These are phyloP conservation scores for Barnettozyma pratensis DNA, from an alignment of 805 yeast genomes.

Conservation along the genomic window DNA sequence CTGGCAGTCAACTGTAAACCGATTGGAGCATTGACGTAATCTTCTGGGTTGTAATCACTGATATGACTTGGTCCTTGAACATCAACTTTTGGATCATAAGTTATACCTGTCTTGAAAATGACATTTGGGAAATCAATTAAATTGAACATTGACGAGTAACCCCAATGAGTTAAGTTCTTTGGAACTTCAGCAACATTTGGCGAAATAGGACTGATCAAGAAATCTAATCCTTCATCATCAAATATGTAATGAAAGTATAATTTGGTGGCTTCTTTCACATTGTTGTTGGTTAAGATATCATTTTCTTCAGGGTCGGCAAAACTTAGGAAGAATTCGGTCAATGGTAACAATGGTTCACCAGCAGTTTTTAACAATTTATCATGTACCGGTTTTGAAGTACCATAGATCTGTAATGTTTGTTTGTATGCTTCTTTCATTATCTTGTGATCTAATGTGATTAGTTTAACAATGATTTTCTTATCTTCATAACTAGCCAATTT, in stretches of 20 bases:
- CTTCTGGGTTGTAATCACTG: constrained; percentile 23
- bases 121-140: constrained; percentile 68
- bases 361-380: constrained; percentile 47
- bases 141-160: constrained; percentile 72
- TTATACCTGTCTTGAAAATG: constrained; percentile 57
- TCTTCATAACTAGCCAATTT: constrained; percentile 37
- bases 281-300: constrained; percentile 55
- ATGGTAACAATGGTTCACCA: constrained; percentile 66
- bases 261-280: constrained; percentile 53
- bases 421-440: constrained; percentile 47
- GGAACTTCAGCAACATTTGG: constrained; percentile 68
- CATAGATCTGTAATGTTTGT: constrained; percentile 57
- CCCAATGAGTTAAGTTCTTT: constrained; percentile 66
- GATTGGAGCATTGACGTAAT: constrained; percentile 40
- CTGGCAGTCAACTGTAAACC: constrained; percentile 45
- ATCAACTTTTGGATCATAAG: constrained; percentile 52
- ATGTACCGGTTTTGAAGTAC: constrained; percentile 49
- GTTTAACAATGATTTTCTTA: constrained; percentile 39
- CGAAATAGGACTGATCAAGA: constrained; percentile 61
- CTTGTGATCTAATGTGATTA: constrained; percentile 49
- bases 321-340: constrained; percentile 58
- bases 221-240: constrained; percentile 53
- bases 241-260: constrained; percentile 49
- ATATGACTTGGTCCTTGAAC: constrained; percentile 32
- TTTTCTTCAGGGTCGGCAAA: constrained; percentile 51